Percentiles rank a stretch among this genome's conserved stretches.
phyloP scores from a whole-genome alignment of 768 basidiomycete genomes.

The Hemileccinum rubropunctum region DNA sequence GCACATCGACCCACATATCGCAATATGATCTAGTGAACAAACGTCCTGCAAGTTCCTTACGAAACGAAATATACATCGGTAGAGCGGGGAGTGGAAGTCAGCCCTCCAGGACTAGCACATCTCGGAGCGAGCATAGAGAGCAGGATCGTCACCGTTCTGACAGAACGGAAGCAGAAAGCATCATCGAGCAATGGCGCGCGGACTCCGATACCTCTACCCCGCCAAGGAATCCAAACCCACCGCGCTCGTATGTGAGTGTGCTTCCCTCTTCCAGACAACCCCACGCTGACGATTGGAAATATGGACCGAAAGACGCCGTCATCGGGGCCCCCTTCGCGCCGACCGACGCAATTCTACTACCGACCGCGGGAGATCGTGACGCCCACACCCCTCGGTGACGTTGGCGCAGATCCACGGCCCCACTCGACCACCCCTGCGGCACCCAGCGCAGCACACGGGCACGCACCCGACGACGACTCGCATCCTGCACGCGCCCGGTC shows the following conservation, averaged over 20 bases:
- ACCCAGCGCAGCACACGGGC: neutral
- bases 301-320: slow-evolving; percentile 15
- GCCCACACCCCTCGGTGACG: slow-evolving; percentile 25
- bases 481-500: slow-evolving; percentile 15
- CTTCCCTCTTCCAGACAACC: neutral
- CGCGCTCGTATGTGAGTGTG: slow-evolving; percentile 23
- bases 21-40: slow-evolving; percentile 32
- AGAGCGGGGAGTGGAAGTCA: slow-evolving; percentile 26
- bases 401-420: slow-evolving; percentile 12
- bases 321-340: slow-evolving; percentile 8
- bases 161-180: slow-evolving; percentile 26
- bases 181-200: slow-evolving; percentile 30
- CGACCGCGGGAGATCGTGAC: slow-evolving; percentile 32
- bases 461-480: slow-evolving; percentile 2
- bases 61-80: slow-evolving; percentile 22
- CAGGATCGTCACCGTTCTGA: slow-evolving; percentile 13
- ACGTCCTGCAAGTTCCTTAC: slow-evolving; percentile 23
- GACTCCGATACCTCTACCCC: slow-evolving; percentile 24
- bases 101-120: slow-evolving; percentile 13
- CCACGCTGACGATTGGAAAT: slow-evolving; percentile 5
- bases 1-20: slow-evolving; percentile 29
- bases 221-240: slow-evolving; percentile 7
- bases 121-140: slow-evolving; percentile 18
- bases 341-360: slow-evolving; percentile 17
- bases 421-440: slow-evolving; percentile 15